Percentiles rank a stretch among this genome's conserved stretches.
Evolutionary conservation across 441 rosid genomes (phyloP).

Genomic region (Croton laevigatus): DNA sequence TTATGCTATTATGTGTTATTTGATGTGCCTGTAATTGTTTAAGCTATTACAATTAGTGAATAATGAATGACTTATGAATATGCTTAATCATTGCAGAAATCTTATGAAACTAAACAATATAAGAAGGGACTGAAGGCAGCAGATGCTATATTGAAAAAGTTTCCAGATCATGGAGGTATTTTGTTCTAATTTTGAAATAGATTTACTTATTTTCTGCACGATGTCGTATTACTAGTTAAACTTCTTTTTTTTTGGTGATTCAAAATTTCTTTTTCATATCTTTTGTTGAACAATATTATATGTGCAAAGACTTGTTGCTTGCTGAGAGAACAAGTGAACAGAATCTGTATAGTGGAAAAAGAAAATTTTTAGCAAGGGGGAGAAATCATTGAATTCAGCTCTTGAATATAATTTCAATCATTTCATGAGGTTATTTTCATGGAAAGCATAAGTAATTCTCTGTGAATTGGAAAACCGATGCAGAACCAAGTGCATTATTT

Average conservation of each 20-base stretch:
- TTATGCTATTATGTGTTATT: too few relatives aligned
- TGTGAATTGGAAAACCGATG: neutral
- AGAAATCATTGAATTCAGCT: neutral
- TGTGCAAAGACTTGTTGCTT: conserved; percentile 7
- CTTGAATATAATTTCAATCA: neutral
- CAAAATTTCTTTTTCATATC: neutral
- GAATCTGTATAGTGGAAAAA: neutral
- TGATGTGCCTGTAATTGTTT: neutral
- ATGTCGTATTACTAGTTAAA: neutral
- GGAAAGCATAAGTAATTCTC: neutral
- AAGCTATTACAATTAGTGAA: neutral
- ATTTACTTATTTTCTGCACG: neutral
- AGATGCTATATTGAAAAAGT: conserved; percentile 90
- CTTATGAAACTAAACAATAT: conserved; percentile 97
- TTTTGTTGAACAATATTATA: neutral
- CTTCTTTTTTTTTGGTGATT: neutral
- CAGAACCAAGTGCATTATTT: neutral
- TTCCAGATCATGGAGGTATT: conserved; percentile 99
- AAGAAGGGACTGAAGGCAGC: conserved; percentile 99
- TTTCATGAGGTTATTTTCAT: neutral
- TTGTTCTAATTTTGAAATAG: conserved; percentile 8
- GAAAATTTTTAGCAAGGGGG: neutral
- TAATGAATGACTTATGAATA: conserved; percentile 1
- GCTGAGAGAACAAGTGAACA: neutral
- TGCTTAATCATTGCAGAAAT: conserved; percentile 61